These are phyloP conservation scores for Mucor indicus DNA, from an alignment of 371 early-diverging fungal species.

Conservation along the genomic window DNA sequence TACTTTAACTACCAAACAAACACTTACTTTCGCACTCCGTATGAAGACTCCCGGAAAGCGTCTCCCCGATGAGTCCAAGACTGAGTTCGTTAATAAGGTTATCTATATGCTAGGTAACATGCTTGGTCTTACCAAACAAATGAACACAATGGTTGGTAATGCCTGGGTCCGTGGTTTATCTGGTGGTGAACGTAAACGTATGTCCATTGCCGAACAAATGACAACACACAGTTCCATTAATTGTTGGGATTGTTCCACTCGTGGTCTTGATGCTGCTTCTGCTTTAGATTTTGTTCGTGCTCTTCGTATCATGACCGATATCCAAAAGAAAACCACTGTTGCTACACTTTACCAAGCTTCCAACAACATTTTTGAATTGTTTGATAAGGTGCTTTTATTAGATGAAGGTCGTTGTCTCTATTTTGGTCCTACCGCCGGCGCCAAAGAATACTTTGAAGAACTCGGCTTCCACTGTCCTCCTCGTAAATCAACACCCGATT, in stretches of 20 bases:
- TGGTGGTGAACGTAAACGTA: slow-evolving; percentile 88
- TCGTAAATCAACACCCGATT: slow-evolving; percentile 75
- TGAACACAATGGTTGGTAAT: slow-evolving; percentile 81
- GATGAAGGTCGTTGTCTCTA: slow-evolving; percentile 73
- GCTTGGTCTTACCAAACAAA: slow-evolving; percentile 71
- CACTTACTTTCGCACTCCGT: slow-evolving; percentile 62
- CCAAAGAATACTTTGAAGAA: slow-evolving; percentile 65
- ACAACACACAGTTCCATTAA: slow-evolving; percentile 70
- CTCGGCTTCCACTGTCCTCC: slow-evolving; percentile 69
- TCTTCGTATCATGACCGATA: slow-evolving; percentile 65
- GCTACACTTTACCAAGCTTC: slow-evolving; percentile 70
- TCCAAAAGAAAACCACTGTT: slow-evolving; percentile 62
- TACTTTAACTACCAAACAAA: slow-evolving; percentile 65
- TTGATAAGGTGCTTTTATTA: slow-evolving; percentile 73
- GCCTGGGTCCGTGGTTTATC: slow-evolving; percentile 78
- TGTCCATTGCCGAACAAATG: slow-evolving; percentile 85
- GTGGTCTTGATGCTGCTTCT: slow-evolving; percentile 89
- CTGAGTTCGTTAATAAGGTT: slow-evolving; percentile 42
- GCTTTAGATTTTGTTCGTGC: slow-evolving; percentile 77
- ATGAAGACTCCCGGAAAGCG: slow-evolving; percentile 63
- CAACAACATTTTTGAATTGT: slow-evolving; percentile 72
- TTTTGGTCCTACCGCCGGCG: slow-evolving; percentile 71
- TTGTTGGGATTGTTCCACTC: slow-evolving; percentile 85
- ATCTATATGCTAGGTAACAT: slow-evolving; percentile 60
- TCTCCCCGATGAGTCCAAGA: slow-evolving; percentile 36